These are phyloP conservation scores for Salvia miltiorrhiza DNA, from an alignment of 257 asterid species.

Conservation along the genomic window DNA sequence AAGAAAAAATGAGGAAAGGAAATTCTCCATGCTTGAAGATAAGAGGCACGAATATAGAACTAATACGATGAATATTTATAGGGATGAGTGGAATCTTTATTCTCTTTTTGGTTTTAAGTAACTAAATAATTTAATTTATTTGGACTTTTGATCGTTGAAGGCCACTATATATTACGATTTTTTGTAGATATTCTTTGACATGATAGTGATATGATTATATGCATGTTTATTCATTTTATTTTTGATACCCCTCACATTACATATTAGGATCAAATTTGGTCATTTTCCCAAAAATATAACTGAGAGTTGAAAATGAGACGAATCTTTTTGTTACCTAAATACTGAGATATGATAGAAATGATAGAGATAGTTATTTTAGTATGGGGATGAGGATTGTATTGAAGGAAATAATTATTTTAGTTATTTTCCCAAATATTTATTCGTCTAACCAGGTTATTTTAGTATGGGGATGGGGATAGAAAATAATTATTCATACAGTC, in stretches of 20 bases:
- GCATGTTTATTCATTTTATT: too few relatives aligned
- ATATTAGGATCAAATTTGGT: too few relatives aligned
- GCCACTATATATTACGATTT: not conserved
- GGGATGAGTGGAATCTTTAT: conserved; percentile 27
- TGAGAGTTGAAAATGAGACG: too few relatives aligned
- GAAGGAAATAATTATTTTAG: too few relatives aligned
- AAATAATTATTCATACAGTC: not conserved
- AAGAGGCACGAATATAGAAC: conserved; percentile 13
- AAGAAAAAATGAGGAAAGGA: conserved; percentile 19
- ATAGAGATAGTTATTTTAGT: too few relatives aligned
- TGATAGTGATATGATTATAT: not conserved
- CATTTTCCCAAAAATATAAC: too few relatives aligned
- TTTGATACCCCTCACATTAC: not conserved
- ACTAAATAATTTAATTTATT: not conserved
- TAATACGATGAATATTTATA: conserved; percentile 36
- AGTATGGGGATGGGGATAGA: too few relatives aligned
- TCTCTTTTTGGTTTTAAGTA: not conserved
- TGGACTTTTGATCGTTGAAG: conserved; percentile 1
- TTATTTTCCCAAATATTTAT: too few relatives aligned
- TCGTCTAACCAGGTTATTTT: too few relatives aligned
- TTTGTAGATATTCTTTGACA: not conserved
- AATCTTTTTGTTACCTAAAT: too few relatives aligned
- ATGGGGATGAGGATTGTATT: too few relatives aligned
- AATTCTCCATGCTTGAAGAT: conserved; percentile 34
- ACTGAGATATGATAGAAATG: too few relatives aligned